These are phyloP conservation scores for Coemansia erecta DNA, from an alignment of 192 early-diverging fungal species.

Conservation along the genomic window DNA sequence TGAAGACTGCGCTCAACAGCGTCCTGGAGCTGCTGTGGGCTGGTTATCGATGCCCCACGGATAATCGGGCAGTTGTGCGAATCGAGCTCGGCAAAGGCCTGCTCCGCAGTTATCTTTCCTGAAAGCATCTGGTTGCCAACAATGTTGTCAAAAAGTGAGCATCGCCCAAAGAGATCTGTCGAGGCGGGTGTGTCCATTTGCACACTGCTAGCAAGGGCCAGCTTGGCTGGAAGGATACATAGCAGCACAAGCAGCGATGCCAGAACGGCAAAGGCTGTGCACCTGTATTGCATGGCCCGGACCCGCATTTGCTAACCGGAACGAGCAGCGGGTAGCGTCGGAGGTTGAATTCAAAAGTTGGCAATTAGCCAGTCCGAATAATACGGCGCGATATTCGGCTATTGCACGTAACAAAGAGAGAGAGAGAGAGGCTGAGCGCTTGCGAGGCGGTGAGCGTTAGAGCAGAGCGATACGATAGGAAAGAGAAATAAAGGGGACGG, in stretches of 20 bases:
- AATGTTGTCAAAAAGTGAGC: constrained; percentile 43
- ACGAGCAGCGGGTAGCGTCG: too few species aligned
- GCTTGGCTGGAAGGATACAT: too few species aligned
- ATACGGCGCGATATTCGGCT: too few species aligned
- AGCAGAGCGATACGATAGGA: background rate
- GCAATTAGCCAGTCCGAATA: too few species aligned
- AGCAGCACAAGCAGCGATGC: too few species aligned
- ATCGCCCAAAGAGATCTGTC: constrained; percentile 29
- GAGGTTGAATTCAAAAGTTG: background rate
- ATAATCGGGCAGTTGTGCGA: constrained; percentile 52
- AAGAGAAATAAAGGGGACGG: background rate
- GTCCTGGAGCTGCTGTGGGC: constrained; percentile 30
- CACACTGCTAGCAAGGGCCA: too few species aligned
- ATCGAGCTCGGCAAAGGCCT: constrained; percentile 52
- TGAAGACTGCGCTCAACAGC: constrained; percentile 23
- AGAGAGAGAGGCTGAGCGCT: too few species aligned
- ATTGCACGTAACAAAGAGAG: too few species aligned
- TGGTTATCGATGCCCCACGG: constrained; percentile 49
- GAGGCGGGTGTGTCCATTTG: background rate
- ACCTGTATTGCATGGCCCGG: too few species aligned
- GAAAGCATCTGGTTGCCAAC: constrained; percentile 37
- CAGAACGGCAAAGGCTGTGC: too few species aligned
- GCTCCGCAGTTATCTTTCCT: constrained; percentile 34
- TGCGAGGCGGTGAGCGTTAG: too few species aligned
- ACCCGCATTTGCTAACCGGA: too few species aligned